Evolutionary conservation across 2,329 filamentous ascomycete genomes (phyloP).

Genomic region (Cladosporium sp.): DNA sequence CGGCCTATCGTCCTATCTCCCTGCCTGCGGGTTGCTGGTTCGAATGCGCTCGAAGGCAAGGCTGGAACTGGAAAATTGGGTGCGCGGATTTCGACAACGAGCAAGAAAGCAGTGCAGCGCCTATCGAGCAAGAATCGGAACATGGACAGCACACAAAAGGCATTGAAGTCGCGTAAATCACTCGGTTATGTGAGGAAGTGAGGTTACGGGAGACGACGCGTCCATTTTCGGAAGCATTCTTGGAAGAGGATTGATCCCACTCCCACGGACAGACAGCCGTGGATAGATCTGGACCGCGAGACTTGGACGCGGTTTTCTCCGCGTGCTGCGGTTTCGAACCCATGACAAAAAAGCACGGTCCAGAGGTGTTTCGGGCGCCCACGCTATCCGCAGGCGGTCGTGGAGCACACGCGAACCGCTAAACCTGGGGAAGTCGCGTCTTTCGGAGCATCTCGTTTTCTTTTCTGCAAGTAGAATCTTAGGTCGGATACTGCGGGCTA

Average conservation of each 20-base stretch:
- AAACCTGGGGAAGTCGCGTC: neutral
- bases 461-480: neutral
- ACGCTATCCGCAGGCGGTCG: neutral
- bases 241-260: slow-evolving; percentile 2
- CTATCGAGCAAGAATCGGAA: neutral
- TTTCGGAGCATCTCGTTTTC: slow-evolving; percentile 15
- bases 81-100: neutral
- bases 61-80: neutral
- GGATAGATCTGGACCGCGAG: neutral
- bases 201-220: neutral
- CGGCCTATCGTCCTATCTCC: no score
- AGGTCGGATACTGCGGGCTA: neutral
- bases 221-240: neutral
- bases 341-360: neutral
- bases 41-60: neutral
- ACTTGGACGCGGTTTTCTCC: slow-evolving; percentile 7
- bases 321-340: neutral
- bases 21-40: neutral
- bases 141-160: neutral
- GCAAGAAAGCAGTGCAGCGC: neutral
- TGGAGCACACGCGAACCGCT: slow-evolving; percentile 3
- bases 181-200: neutral
- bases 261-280: neutral
- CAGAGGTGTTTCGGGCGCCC: neutral
- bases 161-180: neutral